Percentiles rank a stretch among this genome's conserved stretches.
These are phyloP conservation scores for Trifolium subterraneum DNA, from an alignment of 306 rosid genomes.

Conservation along the genomic window DNA sequence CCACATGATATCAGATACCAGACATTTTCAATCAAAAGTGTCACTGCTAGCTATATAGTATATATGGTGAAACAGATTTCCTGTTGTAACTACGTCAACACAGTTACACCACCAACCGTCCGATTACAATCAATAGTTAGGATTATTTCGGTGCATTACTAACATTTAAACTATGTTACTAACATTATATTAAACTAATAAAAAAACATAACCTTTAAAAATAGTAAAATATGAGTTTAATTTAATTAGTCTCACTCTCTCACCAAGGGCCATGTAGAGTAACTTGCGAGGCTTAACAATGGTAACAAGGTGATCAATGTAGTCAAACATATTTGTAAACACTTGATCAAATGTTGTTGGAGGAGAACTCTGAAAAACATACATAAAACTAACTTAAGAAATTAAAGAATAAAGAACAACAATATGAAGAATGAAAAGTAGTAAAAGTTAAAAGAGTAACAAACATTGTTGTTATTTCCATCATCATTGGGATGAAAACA, in stretches of 20 bases:
- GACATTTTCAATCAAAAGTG: not conserved
- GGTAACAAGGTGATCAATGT: constrained; percentile 53
- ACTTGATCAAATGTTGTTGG: constrained; percentile 57
- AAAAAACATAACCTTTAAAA: not conserved
- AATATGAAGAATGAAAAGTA: not conserved
- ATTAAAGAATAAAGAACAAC: not conserved
- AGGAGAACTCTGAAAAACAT: constrained; percentile 10
- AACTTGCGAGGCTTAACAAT: constrained; percentile 52
- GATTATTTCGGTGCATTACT: too few species aligned
- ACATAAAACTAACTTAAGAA: not conserved
- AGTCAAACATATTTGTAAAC: constrained; percentile 47
- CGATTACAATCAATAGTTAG: too few species aligned
- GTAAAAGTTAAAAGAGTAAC: not conserved
- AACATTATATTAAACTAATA: not conserved
- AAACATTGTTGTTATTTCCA: not conserved
- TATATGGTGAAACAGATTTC: too few species aligned
- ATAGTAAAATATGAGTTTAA: not conserved
- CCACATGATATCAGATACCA: not conserved
- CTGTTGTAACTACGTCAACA: too few species aligned
- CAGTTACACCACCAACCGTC: too few species aligned
- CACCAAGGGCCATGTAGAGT: constrained; percentile 54
- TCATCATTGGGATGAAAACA: constrained; percentile 57
- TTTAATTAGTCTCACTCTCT: constrained; percentile 8
- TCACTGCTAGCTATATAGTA: not conserved
- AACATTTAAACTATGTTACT: not conserved